These are phyloP conservation scores for Ophiostoma tasmaniense DNA, from an alignment of 2,329 filamentous ascomycete genomes.

Conservation along the genomic window DNA sequence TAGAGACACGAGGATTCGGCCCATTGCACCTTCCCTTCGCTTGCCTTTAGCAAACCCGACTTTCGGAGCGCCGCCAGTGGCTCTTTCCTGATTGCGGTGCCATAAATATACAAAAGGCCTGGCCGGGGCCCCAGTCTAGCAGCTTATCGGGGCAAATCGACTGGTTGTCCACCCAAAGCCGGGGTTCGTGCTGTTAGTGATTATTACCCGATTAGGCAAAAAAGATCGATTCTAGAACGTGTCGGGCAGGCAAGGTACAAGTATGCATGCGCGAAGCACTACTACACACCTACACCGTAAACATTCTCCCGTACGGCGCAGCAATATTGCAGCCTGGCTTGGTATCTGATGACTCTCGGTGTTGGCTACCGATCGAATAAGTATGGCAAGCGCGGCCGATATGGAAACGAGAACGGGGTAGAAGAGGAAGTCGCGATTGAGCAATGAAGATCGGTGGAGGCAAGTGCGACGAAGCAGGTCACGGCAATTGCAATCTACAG, in stretches of 20 bases:
- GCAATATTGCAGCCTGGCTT: not conserved
- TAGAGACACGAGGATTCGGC: not conserved
- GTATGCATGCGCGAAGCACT: not conserved
- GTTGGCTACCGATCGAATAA: not conserved
- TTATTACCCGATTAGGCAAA: constrained; percentile 16
- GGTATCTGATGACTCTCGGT: not conserved
- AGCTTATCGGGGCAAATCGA: constrained; percentile 6
- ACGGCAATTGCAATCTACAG: not conserved
- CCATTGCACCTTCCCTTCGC: not conserved
- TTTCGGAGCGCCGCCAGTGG: constrained; percentile 3
- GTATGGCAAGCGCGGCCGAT: not conserved
- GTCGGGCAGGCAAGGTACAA: not conserved
- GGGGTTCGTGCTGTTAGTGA: constrained; percentile 8
- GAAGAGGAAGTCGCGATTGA: not conserved
- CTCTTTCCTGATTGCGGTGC: not conserved
- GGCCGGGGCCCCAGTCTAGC: not conserved
- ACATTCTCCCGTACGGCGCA: not conserved
- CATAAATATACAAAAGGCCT: not conserved
- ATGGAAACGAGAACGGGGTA: not conserved
- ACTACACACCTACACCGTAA: not conserved
- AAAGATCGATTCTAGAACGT: constrained; percentile 13
- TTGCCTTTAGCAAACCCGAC: constrained; percentile 3
- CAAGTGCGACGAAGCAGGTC: not conserved
- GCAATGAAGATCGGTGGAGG: constrained; percentile 4
- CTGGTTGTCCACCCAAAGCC: not conserved